A percentile compares a stretch with the other conserved stretches of the same genome.
phyloP scores from a whole-genome alignment of 129 eudicot genomes.

The Helianthus annuus region HanXRQr2.0-SUNRISE NC_035445.2:94128961-94129460 shows the following conservation, averaged over 20 bases:
- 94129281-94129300: neutral
- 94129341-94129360: slow-evolving; percentile 84
- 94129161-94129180: neutral
- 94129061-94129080: neutral
- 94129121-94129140: neutral
- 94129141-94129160: neutral
- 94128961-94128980: neutral
- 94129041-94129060: neutral
- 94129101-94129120: neutral
- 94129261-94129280: neutral
- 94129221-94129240: too few species aligned
- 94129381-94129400: slow-evolving; percentile 58
- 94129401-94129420: slow-evolving; percentile 78
- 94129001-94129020: neutral
- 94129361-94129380: slow-evolving; percentile 82
- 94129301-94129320: neutral
- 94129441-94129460: slow-evolving; percentile 66
- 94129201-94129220: neutral
- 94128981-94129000: neutral
- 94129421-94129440: slow-evolving; percentile 74
- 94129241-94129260: neutral
- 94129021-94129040: neutral
- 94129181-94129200: neutral
- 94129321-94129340: neutral
- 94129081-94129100: neutral